Base-by-base conservation (phyloP, 225 moss, liverwort and hornwort species). In the Straminergon stramineum region DNA sequence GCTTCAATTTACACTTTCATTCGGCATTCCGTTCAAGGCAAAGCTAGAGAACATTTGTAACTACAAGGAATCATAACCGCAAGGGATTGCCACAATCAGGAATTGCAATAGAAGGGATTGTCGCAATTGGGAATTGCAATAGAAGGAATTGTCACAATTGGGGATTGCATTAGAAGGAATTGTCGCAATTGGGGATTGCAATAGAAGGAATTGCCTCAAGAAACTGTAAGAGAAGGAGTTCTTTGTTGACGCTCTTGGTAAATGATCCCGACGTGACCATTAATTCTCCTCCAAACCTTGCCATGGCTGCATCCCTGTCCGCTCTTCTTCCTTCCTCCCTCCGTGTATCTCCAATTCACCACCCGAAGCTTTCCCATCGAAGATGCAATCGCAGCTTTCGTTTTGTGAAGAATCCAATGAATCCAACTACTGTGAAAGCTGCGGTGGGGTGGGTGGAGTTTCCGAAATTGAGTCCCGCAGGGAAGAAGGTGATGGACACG, bases 401-500 rank as follows among this genome's bases (percentile, higher is more conserved):
- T 51, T 52, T 26, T 5, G 18, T 3, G 66, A 66, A 2, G 35
- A 66, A 52, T 8, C 11, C 51, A 11, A 37, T 26, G 35, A 66
- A 52, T 8, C 11, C 51, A 11, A 37, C 35, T 88, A 37, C 70
- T 88, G 70, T 81, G 88, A 81, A 61, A 62, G 73, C 84, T 26
- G 77, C 62, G 27, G 17, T 57, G 70, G 68, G 73, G 20, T 95
- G 95, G 95, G 91, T 85, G 43, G 89, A 90, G 70, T 97, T 96
- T 92, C 97, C 98, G 13, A 92, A 81, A 45, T 87, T 98, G 80
- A 91, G 92, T 0, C 75, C 91, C 6, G 95, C 98, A 15, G 94
- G 96, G 48, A 91, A 93, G 84, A 92, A 84, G 65, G 90, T 98
- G 84, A 89, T 98, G 97, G 92, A 93, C 67, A 90, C 93, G 79